Conservation (phyloP, 2,329 filamentous ascomycete species). For the Orbilia quercus region DNA sequence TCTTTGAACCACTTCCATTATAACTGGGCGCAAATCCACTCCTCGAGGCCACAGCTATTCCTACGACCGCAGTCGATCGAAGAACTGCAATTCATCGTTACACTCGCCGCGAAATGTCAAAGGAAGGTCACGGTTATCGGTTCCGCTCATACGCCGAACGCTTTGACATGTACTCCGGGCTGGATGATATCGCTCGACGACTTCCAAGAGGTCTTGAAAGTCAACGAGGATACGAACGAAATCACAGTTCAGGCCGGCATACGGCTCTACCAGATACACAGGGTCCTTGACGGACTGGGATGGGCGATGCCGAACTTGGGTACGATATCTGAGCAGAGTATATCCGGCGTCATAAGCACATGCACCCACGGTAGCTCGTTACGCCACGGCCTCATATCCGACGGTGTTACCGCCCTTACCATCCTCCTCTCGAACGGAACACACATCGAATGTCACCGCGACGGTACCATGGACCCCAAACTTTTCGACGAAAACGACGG, state of each 20-base stretch:
- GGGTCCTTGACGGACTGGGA: constrained; percentile 77
- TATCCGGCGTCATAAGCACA: constrained; percentile 91
- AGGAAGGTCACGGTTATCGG: constrained; percentile 87
- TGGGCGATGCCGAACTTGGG: constrained; percentile 91
- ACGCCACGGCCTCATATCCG: constrained; percentile 83
- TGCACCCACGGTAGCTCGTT: constrained; percentile 92
- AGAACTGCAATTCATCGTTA: constrained; percentile 86
- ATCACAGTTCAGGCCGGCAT: constrained; percentile 90
- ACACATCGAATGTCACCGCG: constrained; percentile 75
- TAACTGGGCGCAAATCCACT: constrained; percentile 95
- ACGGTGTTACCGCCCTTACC: constrained; percentile 78
- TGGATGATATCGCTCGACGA: constrained; percentile 96
- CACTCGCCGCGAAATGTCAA: constrained; percentile 81
- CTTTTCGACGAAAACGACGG: constrained; percentile 51
- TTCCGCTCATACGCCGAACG: constrained; percentile 89
- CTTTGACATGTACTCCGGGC: constrained; percentile 79
- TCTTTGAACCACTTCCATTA: constrained; percentile 78
- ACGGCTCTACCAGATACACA: constrained; percentile 78
- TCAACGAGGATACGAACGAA: constrained; percentile 74
- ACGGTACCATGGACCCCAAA: constrained; percentile 68
- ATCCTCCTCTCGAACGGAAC: constrained; percentile 85
- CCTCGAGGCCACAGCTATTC: constrained; percentile 88
- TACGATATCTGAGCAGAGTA: constrained; percentile 93
- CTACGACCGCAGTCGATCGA: constrained; percentile 81
- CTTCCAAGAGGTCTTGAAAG: constrained; percentile 76